Percentiles rank a stretch among this genome's conserved stretches.
phyloP scores from a whole-genome alignment of 306 rosid genomes.

The Fragaria vesca region DNA sequence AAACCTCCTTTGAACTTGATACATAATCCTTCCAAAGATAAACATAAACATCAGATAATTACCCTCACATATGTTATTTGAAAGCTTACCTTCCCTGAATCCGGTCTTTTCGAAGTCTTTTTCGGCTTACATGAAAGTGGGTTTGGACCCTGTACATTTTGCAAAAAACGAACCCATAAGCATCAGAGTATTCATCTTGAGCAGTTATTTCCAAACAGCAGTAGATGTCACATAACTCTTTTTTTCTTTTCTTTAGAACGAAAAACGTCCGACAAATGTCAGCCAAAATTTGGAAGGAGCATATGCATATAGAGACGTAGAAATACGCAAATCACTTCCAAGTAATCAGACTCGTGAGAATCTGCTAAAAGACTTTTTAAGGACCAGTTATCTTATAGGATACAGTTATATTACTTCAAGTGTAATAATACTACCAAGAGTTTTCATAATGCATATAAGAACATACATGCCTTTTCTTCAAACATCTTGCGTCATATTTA shows the following conservation, averaged over 20 bases:
- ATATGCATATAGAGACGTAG: not conserved
- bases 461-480: not conserved
- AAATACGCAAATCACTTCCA: not conserved
- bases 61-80: not conserved
- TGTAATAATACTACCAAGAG: not conserved
- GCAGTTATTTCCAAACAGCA: not conserved
- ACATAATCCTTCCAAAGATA: not conserved
- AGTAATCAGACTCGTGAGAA: not conserved
- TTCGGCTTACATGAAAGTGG: slow-evolving; percentile 87
- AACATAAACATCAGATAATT: not conserved
- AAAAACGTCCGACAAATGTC: not conserved
- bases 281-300: not conserved
- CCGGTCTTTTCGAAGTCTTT: slow-evolving; percentile 46
- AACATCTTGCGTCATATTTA: not conserved
- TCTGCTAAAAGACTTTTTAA: not conserved
- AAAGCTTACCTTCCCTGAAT: slow-evolving; percentile 45
- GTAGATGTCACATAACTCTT: not conserved
- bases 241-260: not conserved
- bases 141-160: slow-evolving; percentile 70
- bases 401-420: not conserved
- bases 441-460: slow-evolving; percentile 4
- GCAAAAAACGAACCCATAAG: slow-evolving; percentile 11
- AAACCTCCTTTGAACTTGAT: not conserved
- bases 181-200: not conserved
- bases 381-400: not conserved